Evolutionary conservation across 2,329 filamentous ascomycete genomes (phyloP).

Genomic region (Chalara sp.): DNA sequence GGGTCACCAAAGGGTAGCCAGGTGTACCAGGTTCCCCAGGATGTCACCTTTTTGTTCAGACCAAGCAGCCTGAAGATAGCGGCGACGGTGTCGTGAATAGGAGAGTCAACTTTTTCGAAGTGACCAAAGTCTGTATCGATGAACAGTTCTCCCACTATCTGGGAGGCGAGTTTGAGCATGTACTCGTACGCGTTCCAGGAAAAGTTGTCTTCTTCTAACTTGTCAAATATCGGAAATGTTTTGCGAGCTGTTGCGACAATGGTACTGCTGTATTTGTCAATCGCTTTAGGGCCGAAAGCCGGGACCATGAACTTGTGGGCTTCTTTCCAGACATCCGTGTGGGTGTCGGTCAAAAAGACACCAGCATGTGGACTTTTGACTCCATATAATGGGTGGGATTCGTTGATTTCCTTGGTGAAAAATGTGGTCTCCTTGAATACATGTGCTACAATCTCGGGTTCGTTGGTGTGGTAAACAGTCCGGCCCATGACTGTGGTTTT

Average conservation of each 20-base stretch:
- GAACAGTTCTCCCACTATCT: conserved; percentile 36
- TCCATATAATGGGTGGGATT: conserved; percentile 14
- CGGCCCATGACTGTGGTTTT: conserved; percentile 31
- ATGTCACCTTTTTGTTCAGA: conserved; percentile 40
- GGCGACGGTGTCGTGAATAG: conserved; percentile 34
- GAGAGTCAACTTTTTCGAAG: conserved; percentile 32
- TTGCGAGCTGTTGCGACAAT: conserved; percentile 15
- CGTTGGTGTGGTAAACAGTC: conserved; percentile 29
- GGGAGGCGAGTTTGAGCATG: conserved; percentile 40
- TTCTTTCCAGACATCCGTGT: conserved; percentile 11
- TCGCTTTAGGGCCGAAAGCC: conserved; percentile 27
- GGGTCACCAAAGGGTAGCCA: conserved; percentile 39
- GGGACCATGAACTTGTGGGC: conserved; percentile 16
- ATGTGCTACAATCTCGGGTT: conserved; percentile 27
- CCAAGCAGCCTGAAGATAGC: conserved; percentile 32
- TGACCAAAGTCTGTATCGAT: conserved; percentile 39
- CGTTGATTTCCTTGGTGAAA: conserved; percentile 30
- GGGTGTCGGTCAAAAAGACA: conserved; percentile 15
- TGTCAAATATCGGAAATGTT: conserved; percentile 18
- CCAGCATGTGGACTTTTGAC: conserved; percentile 10
- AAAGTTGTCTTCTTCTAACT: conserved; percentile 18
- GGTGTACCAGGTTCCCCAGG: conserved; percentile 37
- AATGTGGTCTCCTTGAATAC: conserved; percentile 29
- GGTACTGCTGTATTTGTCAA: conserved; percentile 24
- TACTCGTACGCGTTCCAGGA: conserved; percentile 42